Evolutionary conservation across 768 basidiomycete genomes (phyloP).

Genomic region (Leccinum obscurum): DNA sequence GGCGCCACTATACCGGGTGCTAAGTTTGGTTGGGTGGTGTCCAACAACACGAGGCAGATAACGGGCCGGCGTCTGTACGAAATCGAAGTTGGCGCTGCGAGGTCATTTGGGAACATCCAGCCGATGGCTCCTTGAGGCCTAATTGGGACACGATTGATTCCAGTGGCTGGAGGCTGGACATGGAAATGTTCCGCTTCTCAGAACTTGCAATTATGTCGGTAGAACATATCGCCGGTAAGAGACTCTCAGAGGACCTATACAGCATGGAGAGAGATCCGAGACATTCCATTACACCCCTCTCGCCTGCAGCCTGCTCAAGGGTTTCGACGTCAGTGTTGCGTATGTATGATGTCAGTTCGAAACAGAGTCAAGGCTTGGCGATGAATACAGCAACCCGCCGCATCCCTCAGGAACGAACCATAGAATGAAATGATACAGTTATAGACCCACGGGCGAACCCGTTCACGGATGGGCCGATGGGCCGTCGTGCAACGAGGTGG

Average conservation of each 20-base stretch:
- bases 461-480: neutral
- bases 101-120: conserved; percentile 24
- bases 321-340: neutral
- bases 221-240: conserved; percentile 6
- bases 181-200: conserved; percentile 7
- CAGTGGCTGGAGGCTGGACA: neutral
- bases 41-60: conserved; percentile 29
- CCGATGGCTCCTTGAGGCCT: conserved; percentile 14
- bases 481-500: conserved; percentile 14
- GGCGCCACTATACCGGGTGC: neutral
- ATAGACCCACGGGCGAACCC: neutral
- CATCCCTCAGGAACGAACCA: conserved; percentile 4
- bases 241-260: neutral
- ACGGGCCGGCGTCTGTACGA: conserved; percentile 30
- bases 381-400: conserved; percentile 23
- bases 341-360: conserved; percentile 1
- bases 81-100: conserved; percentile 12
- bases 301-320: neutral
- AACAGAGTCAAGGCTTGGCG: neutral
- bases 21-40: neutral
- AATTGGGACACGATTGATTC: conserved; percentile 8
- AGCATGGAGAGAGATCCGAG: neutral
- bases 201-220: conserved; percentile 8
- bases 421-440: conserved; percentile 1
- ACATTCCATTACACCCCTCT: neutral